Evolutionary conservation across 2,329 filamentous ascomycete genomes (phyloP), one percentile per base, ranked within the genome.

Genomic region (Aspergillus vadensis): DNA sequence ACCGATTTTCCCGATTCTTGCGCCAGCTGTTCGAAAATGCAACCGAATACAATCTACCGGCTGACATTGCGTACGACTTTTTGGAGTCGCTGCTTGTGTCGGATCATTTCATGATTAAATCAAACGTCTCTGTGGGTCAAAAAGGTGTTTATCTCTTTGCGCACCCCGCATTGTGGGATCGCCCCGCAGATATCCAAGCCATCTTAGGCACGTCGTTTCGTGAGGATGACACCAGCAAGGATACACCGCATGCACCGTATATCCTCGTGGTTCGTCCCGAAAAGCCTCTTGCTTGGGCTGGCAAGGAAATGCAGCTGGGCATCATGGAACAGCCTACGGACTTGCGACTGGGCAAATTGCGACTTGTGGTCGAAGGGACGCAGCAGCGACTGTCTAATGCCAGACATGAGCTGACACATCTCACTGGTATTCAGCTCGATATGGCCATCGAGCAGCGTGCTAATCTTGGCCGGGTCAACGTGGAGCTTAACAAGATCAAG

Each of bases 11-110:
- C 17, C 87, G 92, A 66, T 91, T 96, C 73, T 78, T 99, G 57
- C 93, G 91, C 68, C 91, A 97, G 72, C 88, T 94, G 60, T 99
- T 99, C 71, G 95, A 99, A 75, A 98, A 99, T 72, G 91, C 91
- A 5, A 96, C 92, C 9, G 95, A 99, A 75, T 97, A 95, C 76
- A 97, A 91, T 74, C 90, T 98, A 71, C 80, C 85, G 4, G 83
- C 85, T 8, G 87, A 91, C 32, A 85, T 86, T 62, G 82, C 96
- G 62, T 87, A 88, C 61, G 87, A 90, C 39, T 85, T 99, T 27
- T 90, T 93, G 65, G 91, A 96, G 67, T 86, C 91, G 23, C 83
- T 99, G 8, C 86, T 91, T 12, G 83, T 90, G 44, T 90, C 91
- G 0, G 91, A 91, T 3, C 95, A 99, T 74, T 96, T 98, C 70